Evolutionary conservation across 1,284 basidiomycete genomes (phyloP).

Genomic region (Xerocomus minutiporus): DNA sequence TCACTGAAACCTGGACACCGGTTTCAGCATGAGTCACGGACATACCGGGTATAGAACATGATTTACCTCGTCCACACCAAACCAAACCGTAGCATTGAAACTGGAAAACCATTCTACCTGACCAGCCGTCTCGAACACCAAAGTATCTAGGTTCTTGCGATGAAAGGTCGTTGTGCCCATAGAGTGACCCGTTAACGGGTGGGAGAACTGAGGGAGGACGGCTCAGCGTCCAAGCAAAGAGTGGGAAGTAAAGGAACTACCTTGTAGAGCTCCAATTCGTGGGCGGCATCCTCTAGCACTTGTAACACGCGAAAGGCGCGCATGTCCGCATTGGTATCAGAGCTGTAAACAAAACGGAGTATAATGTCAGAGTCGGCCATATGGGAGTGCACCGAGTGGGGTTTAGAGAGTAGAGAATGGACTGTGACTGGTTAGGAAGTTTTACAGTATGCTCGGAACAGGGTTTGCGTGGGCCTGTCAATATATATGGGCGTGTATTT

Average conservation of each 20-base stretch:
- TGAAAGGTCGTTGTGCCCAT: slow-evolving; percentile 47
- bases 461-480: background rate
- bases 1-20: slow-evolving; percentile 38
- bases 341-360: slow-evolving; percentile 41
- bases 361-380: slow-evolving; percentile 35
- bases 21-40: background rate
- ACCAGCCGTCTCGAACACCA: slow-evolving; percentile 48
- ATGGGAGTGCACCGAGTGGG: background rate
- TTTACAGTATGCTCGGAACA: background rate
- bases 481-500: slow-evolving; percentile 20
- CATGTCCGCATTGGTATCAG: slow-evolving; percentile 36
- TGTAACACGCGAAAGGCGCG: slow-evolving; percentile 44
- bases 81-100: slow-evolving; percentile 43
- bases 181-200: slow-evolving; percentile 44
- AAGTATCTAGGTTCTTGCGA: slow-evolving; percentile 43
- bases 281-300: slow-evolving; percentile 29
- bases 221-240: background rate
- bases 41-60: background rate
- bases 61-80: slow-evolving; percentile 47
- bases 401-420: background rate
- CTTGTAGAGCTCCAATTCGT: slow-evolving; percentile 46
- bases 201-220: slow-evolving; percentile 41
- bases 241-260: slow-evolving; percentile 23
- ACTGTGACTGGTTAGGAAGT: background rate
- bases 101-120: slow-evolving; percentile 49